Evolutionary conservation across 495 filamentous ascomycete genomes (phyloP).

Genomic region (Podospora bellae-mahoneyi): DNA sequence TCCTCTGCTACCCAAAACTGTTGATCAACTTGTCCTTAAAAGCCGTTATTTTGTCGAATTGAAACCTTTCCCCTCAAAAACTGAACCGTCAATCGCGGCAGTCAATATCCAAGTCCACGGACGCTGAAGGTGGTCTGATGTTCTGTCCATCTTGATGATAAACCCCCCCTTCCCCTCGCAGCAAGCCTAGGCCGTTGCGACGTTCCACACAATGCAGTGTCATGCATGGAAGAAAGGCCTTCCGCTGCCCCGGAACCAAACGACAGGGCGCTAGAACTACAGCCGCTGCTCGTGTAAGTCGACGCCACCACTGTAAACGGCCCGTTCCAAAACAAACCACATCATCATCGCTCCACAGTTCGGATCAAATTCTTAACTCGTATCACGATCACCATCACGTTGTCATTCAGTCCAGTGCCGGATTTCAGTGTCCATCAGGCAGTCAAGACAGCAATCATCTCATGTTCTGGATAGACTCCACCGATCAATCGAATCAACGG

Average conservation of each 20-base stretch:
- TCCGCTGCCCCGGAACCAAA: conserved; percentile 13
- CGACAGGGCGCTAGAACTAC: conserved; percentile 5
- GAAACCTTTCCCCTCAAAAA: neutral
- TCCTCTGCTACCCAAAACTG: neutral
- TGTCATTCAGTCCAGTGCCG: neutral
- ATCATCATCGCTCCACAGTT: neutral
- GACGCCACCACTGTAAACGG: conserved; percentile 1
- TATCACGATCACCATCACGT: neutral
- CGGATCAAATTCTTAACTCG: neutral
- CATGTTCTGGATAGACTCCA: neutral
- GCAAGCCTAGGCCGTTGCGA: neutral
- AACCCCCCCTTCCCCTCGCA: neutral
- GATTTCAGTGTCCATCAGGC: too few relatives aligned
- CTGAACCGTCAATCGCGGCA: neutral
- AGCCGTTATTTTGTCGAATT: neutral
- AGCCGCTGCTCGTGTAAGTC: conserved; percentile 2
- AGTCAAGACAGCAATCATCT: neutral
- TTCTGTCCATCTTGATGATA: neutral
- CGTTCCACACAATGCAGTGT: neutral
- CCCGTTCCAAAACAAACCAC: neutral
- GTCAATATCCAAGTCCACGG: neutral
- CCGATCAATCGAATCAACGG: neutral
- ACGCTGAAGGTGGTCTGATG: neutral
- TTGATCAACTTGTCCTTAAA: neutral
- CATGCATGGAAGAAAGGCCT: neutral